These are phyloP conservation scores for Russula griseocarnosa DNA, from an alignment of 768 basidiomycete genomes.

Conservation along the genomic window DNA sequence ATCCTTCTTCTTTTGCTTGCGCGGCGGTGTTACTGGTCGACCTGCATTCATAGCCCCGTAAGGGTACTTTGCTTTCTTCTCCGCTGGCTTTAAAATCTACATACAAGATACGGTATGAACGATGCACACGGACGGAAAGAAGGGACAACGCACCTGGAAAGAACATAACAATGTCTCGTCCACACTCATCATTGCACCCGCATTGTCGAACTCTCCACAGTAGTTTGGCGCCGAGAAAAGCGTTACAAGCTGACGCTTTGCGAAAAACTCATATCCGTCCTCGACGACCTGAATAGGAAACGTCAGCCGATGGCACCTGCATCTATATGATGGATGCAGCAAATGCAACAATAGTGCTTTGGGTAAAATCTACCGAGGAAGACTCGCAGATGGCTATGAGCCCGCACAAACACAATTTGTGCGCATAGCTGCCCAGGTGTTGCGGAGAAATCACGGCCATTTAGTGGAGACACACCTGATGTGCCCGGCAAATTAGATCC, in stretches of 20 bases:
- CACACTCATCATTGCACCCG: slow-evolving; percentile 99
- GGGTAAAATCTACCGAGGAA: neutral
- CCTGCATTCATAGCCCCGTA: slow-evolving; percentile 85
- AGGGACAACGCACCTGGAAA: slow-evolving; percentile 68
- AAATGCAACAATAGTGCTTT: neutral
- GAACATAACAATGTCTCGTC: slow-evolving; percentile 96
- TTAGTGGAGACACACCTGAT: slow-evolving; percentile 63
- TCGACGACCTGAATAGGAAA: slow-evolving; percentile 76
- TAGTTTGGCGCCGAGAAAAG: slow-evolving; percentile 96
- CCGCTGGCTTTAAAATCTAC: slow-evolving; percentile 96
- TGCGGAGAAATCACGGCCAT: slow-evolving; percentile 15
- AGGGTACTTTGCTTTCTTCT: slow-evolving; percentile 95
- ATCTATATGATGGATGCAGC: neutral
- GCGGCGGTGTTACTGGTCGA: slow-evolving; percentile 89
- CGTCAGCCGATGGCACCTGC: slow-evolving; percentile 3
- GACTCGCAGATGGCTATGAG: neutral
- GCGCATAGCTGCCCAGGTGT: neutral
- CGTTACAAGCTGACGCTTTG: slow-evolving; percentile 94
- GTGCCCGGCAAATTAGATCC: slow-evolving; percentile 97
- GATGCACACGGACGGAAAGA: neutral
- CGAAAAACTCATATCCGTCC: slow-evolving; percentile 98
- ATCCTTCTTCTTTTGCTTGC: slow-evolving; percentile 97
- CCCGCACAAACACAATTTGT: slow-evolving; percentile 4
- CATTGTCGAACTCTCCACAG: slow-evolving; percentile 97
- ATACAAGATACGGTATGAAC: slow-evolving; percentile 7